Base-by-base conservation (phyloP, 2,329 filamentous ascomycete species). In the Emericellopsis atlantica region DNA sequence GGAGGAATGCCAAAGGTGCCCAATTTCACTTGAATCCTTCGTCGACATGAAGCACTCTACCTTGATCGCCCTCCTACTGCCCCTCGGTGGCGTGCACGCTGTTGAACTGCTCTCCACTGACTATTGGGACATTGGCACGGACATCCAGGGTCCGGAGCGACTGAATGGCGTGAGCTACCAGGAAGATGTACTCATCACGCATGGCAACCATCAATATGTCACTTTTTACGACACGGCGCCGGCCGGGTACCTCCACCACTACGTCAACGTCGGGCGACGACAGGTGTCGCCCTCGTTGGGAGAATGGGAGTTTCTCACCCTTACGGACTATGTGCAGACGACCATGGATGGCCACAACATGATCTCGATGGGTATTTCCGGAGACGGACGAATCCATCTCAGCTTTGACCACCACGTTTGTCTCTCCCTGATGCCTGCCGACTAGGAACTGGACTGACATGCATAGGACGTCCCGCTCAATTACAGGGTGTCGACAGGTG, bases 121-220 rank as follows among this genome's bases (percentile, higher is more conserved):
- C 37, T 14, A 32, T 12, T 45, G 43, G 43, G 35, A 37, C 9
- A 41, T 50, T 22, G 46, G 44, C 6, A 46, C 41, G 6, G 45
- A 49, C 32, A 46, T 46, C 2, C 32, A 46, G 18, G 45, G 46
- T 1, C 39, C 44, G 12, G 41, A 46, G 16, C 40, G 46, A 6
- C 41, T 50, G 6, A 50, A 50, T 15, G 46, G 45, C 24, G 32
- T 50, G n/a, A 49, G 46, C 42, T 50, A 46, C 24, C 48, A 50
- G 36, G 45, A 50, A 35, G 48, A 50, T 33, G 45, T 36, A 14
- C 42, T 49, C 15, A 41, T 45, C 26, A 47, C 45, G 10, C 46
- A 45, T 31, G 46, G 46, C 35, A 41, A 45, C 32, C 45, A 44
- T 40, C 46, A 50, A 37, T 50, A 50, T 37, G 41, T 46, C 9